phyloP scores from a whole-genome alignment of 306 rosid genomes.

The Vigna radiata region DNA sequence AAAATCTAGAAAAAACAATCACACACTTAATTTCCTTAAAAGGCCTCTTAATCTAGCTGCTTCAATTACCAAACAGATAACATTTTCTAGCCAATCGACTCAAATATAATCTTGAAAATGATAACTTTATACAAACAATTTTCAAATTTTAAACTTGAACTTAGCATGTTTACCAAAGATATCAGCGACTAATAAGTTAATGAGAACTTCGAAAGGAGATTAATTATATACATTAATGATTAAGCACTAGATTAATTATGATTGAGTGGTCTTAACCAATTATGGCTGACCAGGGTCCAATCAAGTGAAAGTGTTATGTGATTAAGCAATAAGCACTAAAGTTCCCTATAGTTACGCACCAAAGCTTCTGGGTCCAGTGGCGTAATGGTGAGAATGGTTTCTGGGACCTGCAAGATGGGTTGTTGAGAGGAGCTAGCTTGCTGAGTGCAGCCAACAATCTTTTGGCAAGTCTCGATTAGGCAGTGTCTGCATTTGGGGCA shows the following conservation, averaged over 20 bases:
- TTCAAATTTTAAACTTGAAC: not conserved
- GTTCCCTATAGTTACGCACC: conserved; percentile 63
- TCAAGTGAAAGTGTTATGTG: not conserved
- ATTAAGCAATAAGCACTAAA: not conserved
- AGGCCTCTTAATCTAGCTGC: conserved; percentile 38
- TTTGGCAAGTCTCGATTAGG: conserved; percentile 76
- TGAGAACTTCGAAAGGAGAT: not conserved
- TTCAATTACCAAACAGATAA: conserved; percentile 6
- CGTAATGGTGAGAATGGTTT: conserved; percentile 51
- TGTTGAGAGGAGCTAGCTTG: conserved; percentile 53
- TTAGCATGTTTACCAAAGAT: not conserved
- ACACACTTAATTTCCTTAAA: conserved; percentile 12
- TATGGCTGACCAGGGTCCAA: conserved; percentile 6
- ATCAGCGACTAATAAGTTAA: not conserved
- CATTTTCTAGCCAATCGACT: conserved; percentile 8
- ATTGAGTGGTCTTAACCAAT: conserved; percentile 38
- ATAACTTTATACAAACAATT: not conserved
- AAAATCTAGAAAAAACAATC: not conserved
- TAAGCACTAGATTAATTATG: conserved; percentile 33
- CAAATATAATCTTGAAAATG: not conserved
- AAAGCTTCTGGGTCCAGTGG: conserved; percentile 72
- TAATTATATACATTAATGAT: conserved; percentile 26
- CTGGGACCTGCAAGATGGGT: conserved; percentile 43
- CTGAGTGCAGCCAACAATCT: conserved; percentile 62
- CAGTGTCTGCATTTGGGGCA: conserved; percentile 94